phyloP scores from a whole-genome alignment of 2,329 filamentous ascomycete species.

The Westerdykella aurantiaca region DNA sequence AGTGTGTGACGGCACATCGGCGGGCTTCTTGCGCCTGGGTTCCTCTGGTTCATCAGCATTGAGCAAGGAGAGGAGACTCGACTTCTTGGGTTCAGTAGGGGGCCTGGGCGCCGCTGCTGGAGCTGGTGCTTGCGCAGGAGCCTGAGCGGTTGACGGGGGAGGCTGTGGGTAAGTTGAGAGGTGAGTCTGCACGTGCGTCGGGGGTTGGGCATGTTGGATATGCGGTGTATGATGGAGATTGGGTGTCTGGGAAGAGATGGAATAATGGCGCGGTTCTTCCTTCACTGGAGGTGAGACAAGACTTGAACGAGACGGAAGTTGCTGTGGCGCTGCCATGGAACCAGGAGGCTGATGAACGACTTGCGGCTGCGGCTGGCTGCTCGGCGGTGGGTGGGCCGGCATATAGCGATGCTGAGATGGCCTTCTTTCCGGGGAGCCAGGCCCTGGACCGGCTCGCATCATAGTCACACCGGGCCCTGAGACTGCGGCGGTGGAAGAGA shows the following conservation, averaged over 20 bases:
- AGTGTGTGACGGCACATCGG: slow-evolving; percentile 29
- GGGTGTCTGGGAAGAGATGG: slow-evolving; percentile 14
- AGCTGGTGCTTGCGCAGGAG: slow-evolving; percentile 9
- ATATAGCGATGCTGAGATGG: slow-evolving; percentile 26
- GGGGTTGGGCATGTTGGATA: background rate
- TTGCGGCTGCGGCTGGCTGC: slow-evolving; percentile 19
- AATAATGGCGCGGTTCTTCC: slow-evolving; percentile 28
- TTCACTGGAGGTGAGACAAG: slow-evolving; percentile 30
- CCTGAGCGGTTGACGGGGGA: slow-evolving; percentile 15
- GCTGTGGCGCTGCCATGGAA: slow-evolving; percentile 15
- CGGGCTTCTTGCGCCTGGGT: slow-evolving; percentile 30
- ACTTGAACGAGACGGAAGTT: slow-evolving; percentile 18
- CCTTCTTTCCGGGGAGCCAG: slow-evolving; percentile 28
- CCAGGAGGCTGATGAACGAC: slow-evolving; percentile 15
- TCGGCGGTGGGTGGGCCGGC: slow-evolving; percentile 19
- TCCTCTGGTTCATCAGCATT: slow-evolving; percentile 36
- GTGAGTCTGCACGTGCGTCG: slow-evolving; percentile 13
- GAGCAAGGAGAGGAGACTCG: slow-evolving; percentile 35
- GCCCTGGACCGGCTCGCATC: slow-evolving; percentile 20
- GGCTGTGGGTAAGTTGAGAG: slow-evolving; percentile 18
- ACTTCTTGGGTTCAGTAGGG: slow-evolving; percentile 30
- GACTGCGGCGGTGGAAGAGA: slow-evolving; percentile 14
- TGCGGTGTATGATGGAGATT: slow-evolving; percentile 1
- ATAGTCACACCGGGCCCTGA: slow-evolving; percentile 16
- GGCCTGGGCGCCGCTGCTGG: slow-evolving; percentile 19